Evolutionary conservation across 768 basidiomycete genomes (phyloP).

Genomic region (Leccinum subtestaceum): DNA sequence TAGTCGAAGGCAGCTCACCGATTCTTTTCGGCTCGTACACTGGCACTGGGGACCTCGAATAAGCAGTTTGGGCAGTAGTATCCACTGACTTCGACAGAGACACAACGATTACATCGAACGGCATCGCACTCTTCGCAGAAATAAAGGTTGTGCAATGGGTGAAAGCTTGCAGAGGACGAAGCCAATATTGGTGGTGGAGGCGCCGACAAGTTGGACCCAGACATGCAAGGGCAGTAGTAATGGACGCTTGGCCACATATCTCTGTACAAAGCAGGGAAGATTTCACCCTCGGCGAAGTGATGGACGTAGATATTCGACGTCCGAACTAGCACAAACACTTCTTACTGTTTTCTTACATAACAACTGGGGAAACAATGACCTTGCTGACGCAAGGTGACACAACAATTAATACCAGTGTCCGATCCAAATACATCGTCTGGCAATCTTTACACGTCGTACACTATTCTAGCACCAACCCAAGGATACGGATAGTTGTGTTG

Average conservation of each 20-base stretch:
- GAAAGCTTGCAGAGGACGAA: conserved; percentile 80
- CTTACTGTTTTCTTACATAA: conserved; percentile 12
- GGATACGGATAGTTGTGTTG: conserved; percentile 88
- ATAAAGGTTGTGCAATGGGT: conserved; percentile 80
- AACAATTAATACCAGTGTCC: too few species aligned
- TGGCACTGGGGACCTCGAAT: conserved; percentile 97
- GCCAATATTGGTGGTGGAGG: conserved; percentile 74
- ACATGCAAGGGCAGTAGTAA: conserved; percentile 78
- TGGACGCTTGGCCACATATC: conserved; percentile 44
- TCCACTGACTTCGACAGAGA: conserved; percentile 88
- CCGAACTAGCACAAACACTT: neutral
- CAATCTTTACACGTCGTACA: conserved; percentile 42
- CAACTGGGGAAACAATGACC: neutral
- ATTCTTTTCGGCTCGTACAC: conserved; percentile 97
- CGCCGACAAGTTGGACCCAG: conserved; percentile 36
- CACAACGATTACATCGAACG: conserved; percentile 89
- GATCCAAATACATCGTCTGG: conserved; percentile 2
- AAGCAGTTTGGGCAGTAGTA: conserved; percentile 99
- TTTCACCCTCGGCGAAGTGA: neutral
- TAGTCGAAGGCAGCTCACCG: conserved; percentile 47
- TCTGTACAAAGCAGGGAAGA: neutral
- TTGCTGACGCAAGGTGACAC: too few species aligned
- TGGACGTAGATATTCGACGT: neutral
- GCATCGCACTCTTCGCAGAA: conserved; percentile 99
- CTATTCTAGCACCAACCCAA: conserved; percentile 77